phyloP scores from a whole-genome alignment of 805 yeast species.

The Yarrowia deformans region DNA sequence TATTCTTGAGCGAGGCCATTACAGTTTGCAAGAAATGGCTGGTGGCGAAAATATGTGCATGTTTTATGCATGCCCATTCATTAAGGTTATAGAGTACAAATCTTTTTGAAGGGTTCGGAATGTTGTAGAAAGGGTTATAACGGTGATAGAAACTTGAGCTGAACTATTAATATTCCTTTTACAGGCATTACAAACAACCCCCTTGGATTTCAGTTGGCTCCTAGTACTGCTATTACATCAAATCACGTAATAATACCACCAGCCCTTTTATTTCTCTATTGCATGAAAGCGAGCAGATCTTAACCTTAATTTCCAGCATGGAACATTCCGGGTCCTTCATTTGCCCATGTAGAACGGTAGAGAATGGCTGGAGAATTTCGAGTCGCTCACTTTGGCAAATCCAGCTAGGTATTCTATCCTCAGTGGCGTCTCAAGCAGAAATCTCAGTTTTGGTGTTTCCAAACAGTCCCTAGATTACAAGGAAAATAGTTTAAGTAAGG shows the following conservation, averaged over 20 bases:
- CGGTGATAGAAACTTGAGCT: no score
- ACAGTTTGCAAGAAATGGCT: neutral
- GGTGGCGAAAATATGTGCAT: constrained; percentile 2
- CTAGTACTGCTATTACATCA: no score
- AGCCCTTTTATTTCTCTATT: neutral
- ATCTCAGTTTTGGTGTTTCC: no score
- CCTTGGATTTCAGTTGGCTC: no score
- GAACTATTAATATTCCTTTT: no score
- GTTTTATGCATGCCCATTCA: no score
- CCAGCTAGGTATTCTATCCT: neutral
- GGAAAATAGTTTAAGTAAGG: neutral
- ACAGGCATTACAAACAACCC: no score
- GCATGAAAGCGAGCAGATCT: neutral
- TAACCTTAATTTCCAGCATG: neutral
- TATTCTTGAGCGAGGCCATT: neutral
- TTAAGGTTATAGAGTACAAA: neutral
- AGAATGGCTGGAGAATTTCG: neutral
- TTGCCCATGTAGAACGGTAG: neutral
- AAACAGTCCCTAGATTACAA: no score
- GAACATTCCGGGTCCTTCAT: neutral
- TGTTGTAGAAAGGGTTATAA: no score
- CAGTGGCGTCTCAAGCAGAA: no score
- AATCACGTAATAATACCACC: no score
- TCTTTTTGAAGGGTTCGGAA: no score
- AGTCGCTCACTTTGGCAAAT: neutral